These are phyloP conservation scores for Huntiella decipiens DNA, from an alignment of 2,329 filamentous ascomycete genomes.

Conservation along the genomic window DNA sequence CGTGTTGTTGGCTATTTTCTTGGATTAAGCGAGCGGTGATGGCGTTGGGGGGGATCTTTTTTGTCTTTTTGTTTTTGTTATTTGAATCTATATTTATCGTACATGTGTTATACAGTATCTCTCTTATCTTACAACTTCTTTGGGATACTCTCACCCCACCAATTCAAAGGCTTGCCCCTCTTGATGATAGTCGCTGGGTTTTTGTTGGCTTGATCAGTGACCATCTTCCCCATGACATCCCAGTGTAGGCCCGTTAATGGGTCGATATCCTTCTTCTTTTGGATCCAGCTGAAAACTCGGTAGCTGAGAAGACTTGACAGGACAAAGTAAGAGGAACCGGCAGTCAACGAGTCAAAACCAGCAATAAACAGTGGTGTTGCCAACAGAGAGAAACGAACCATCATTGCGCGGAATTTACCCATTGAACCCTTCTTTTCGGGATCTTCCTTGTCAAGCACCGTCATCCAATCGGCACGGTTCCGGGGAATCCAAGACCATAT, in stretches of 20 bases:
- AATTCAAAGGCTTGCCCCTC: slow-evolving; percentile 7
- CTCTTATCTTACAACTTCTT: neutral
- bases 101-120: too few relatives aligned
- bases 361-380: slow-evolving; percentile 7
- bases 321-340: slow-evolving; percentile 10
- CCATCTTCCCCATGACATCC: neutral
- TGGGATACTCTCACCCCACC: slow-evolving; percentile 3
- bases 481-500: slow-evolving; percentile 9
- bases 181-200: neutral
- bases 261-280: slow-evolving; percentile 6
- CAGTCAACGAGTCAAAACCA: slow-evolving; percentile 8
- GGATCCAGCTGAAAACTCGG: neutral
- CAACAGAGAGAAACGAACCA: slow-evolving; percentile 6
- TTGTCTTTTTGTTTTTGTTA: slow-evolving; percentile 12
- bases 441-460: slow-evolving; percentile 8
- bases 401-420: neutral
- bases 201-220: neutral
- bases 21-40: slow-evolving; percentile 34
- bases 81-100: neutral
- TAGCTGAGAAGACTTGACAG: slow-evolving; percentile 7
- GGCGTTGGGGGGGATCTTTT: slow-evolving; percentile 5
- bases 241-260: slow-evolving; percentile 2
- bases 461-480: slow-evolving; percentile 6
- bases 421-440: slow-evolving; percentile 11
- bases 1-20: slow-evolving; percentile 66